Base-by-base conservation (phyloP, 1,139 yeast species). In the Nematodospora anomalae region DNA sequence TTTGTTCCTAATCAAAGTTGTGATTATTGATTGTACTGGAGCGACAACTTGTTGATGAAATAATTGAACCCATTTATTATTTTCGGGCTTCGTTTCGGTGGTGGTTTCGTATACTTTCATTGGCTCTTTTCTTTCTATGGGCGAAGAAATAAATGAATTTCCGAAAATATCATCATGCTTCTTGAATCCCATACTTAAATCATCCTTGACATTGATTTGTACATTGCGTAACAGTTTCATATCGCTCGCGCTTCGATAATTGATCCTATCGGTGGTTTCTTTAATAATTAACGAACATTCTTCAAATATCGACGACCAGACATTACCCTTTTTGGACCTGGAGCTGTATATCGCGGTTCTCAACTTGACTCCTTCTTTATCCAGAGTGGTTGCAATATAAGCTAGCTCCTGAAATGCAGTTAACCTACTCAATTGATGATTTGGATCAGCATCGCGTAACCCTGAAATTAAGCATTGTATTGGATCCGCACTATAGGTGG, bases 381-480 rank as follows among this genome's bases (percentile, higher is more conserved):
- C 76, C 1, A 63, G 52, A 4, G 77, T 60, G 2, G 80, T 75
- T 4, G 89, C 65, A 33, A 76, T 57, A 46, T 74, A 80, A 0
- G 86, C 83, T 41, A 83, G 64, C 52, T 84, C 94, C 58, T 83
- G 94, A 57, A 79, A 83, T 2, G 92, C 89, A 2, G 87, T 79
- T 39, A 80, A 55, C 45, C 79, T 74, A 11, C 82, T 76, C 42
- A 86, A 73, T 26, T 76, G 79, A 38, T 75, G 67, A 12, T 68
- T 65, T 0, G 67, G 62, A 14, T 62, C 64, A 7, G 59, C 55
- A 40, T 70, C 70, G 30, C 75, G 70, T 45, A 90, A 68, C 0
- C 97, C 97, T 3, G 83, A 71, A 8, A 89, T 60, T 35, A 90
- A 65, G 2, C 95, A 83, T 33, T 77, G 81, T 38, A 86, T 73